Conservation (phyloP, 345 rosid species). For the Dipteronia sinensis region DNA sequence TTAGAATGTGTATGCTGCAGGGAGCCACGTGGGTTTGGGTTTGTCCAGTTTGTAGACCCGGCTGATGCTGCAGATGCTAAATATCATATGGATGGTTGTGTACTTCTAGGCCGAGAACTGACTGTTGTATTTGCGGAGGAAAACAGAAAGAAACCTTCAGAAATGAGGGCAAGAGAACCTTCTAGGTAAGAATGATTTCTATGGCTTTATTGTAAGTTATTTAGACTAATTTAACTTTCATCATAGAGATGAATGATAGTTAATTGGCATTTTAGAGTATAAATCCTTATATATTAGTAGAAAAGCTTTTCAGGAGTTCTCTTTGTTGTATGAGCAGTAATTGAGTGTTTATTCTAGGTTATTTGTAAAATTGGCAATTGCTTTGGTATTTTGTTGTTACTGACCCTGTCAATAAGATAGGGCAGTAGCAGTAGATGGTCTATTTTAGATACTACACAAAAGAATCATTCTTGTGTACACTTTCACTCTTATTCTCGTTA, state of each 20-base stretch:
- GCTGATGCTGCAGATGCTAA: conserved; percentile 95
- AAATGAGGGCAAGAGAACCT: conserved; percentile 83
- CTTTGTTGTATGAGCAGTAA: background rate
- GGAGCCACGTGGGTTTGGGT: conserved; percentile 92
- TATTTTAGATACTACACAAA: background rate
- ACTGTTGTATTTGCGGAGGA: conserved; percentile 89
- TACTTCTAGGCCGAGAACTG: conserved; percentile 76
- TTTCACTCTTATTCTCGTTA: background rate
- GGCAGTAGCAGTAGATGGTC: background rate
- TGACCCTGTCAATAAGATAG: background rate
- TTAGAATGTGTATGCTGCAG: conserved; percentile 39
- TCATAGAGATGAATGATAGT: background rate
- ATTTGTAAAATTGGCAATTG: too few relatives aligned
- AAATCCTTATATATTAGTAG: background rate
- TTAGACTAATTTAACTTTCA: background rate
- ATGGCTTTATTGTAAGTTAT: background rate
- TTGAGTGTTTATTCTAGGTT: background rate
- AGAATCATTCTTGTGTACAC: background rate
- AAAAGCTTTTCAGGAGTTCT: background rate
- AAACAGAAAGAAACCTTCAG: conserved; percentile 86
- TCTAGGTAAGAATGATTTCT: conserved; percentile 38
- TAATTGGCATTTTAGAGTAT: background rate
- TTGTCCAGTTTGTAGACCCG: conserved; percentile 79
- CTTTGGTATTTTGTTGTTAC: background rate
- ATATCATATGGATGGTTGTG: conserved; percentile 77